Evolutionary conservation across 1,284 basidiomycete genomes (phyloP), one percentile per base, ranked within the genome.

Genomic region (Cutaneotrichosporon cavernicola): DNA sequence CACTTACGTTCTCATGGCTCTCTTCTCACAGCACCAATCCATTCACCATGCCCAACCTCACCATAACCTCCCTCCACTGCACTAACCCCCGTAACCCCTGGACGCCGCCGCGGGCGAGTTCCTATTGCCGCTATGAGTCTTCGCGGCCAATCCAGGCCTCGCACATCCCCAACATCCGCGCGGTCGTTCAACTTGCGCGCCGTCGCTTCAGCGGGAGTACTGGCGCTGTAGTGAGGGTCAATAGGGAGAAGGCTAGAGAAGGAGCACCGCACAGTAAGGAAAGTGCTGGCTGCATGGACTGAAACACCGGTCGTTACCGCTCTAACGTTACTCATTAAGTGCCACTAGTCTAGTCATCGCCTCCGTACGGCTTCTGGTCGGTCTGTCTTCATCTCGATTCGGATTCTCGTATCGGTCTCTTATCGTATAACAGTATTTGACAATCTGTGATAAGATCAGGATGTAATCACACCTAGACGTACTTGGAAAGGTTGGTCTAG

Each of bases 311-410:
- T 46, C 43, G 43, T 46, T 46, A 46, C 43, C 43, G 43, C 43
- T 46, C 43, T 46, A 46, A 46, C 43, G 43, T n/a, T 46, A 46
- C 43, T 46, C 18, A 46, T 46, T 46, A 46, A 46, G 43, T 46
- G 43, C 38, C 43, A 46, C 43, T 46, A 46, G 43, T 46, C 43
- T n/a, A 46, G 43, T 46, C 43, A 5, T 46, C 43, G 43, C 43
- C 43, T 46, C 43, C 43, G 43, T 46, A 46, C 43, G 43, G 43
- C 43, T 18, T 16, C 43, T 46, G 7, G 18, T 46, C 43, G 43
- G 34, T 36, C 5, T 36, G 26, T 36, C 34, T 36, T 36, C 34
- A 9, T 36, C 34, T 8, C 34, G 34, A 36, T 36, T 36, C 34
- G 34, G 34, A 36, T 36, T 36, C 34, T 36, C 34, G 34, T 36